phyloP scores from a whole-genome alignment of 148 eudicot species.

The Vaccinium vitisidaea region DNA sequence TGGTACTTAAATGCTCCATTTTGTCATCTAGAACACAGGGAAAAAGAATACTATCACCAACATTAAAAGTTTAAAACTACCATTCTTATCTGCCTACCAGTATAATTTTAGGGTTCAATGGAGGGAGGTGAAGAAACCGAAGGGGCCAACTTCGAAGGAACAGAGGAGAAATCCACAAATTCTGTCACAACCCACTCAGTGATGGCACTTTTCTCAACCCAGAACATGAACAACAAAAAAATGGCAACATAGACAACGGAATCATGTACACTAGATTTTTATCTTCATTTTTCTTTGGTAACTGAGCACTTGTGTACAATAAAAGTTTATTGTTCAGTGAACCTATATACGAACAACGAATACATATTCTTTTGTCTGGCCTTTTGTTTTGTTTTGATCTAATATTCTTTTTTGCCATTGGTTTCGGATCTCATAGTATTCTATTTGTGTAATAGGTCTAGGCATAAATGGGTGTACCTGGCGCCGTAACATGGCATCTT shows the following conservation, averaged over 20 bases:
- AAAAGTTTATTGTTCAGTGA: background rate
- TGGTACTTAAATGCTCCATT: too few relatives aligned
- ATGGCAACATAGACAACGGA: background rate
- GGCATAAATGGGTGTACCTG: constrained; percentile 48
- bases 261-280: background rate
- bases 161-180: background rate
- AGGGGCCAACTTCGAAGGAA: background rate
- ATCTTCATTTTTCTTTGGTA: background rate
- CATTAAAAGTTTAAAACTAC: background rate
- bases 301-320: background rate
- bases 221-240: background rate
- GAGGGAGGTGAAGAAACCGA: background rate
- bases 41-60: background rate
- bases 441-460: background rate
- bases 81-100: background rate
- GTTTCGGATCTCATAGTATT: background rate
- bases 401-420: background rate
- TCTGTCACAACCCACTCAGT: background rate
- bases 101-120: background rate
- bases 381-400: background rate
- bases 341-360: background rate
- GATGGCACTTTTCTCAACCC: background rate
- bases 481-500: constrained; percentile 59
- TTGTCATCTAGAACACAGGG: too few relatives aligned
- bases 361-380: background rate